phyloP scores from a whole-genome alignment of 169 alveolate species.

The Cystoisospora suis region DNA sequence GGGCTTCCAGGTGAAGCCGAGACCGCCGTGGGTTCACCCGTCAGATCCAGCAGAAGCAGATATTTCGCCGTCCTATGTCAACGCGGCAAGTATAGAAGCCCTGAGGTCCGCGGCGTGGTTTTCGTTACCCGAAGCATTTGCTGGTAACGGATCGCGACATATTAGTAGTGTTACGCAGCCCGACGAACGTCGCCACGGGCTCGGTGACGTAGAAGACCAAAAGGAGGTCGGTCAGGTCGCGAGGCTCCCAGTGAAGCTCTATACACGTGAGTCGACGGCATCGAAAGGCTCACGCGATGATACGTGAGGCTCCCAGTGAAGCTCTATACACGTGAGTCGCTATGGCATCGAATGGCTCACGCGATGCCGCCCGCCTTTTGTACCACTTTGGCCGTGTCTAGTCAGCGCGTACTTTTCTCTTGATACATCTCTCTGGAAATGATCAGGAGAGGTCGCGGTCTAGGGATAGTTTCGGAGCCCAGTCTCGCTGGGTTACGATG shows the following conservation, averaged over 20 bases:
- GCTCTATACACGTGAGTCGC: background rate
- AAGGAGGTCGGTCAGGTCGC: background rate
- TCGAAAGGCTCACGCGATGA: no score
- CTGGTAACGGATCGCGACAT: no score
- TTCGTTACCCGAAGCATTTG: background rate
- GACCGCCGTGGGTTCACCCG: constrained; percentile 15
- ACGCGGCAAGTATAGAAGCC: background rate
- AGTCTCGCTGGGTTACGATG: no score
- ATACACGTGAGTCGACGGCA: background rate
- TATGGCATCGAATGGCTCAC: no score
- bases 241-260: background rate
- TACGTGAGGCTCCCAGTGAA: background rate
- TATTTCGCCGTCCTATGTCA: constrained; percentile 11
- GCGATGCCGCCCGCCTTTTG: no score
- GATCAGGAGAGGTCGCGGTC: no score
- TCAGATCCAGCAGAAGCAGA: background rate
- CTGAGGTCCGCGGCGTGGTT: constrained; percentile 18
- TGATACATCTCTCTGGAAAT: no score
- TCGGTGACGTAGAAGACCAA: background rate
- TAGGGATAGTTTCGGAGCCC: no score
- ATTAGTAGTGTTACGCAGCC: no score
- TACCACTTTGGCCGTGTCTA: no score
- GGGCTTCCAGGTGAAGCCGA: background rate
- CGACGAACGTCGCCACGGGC: no score
- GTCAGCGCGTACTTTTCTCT: no score